These are phyloP conservation scores for Fusarium coffeatum DNA, from an alignment of 2,329 filamentous ascomycete genomes.

Conservation along the genomic window DNA sequence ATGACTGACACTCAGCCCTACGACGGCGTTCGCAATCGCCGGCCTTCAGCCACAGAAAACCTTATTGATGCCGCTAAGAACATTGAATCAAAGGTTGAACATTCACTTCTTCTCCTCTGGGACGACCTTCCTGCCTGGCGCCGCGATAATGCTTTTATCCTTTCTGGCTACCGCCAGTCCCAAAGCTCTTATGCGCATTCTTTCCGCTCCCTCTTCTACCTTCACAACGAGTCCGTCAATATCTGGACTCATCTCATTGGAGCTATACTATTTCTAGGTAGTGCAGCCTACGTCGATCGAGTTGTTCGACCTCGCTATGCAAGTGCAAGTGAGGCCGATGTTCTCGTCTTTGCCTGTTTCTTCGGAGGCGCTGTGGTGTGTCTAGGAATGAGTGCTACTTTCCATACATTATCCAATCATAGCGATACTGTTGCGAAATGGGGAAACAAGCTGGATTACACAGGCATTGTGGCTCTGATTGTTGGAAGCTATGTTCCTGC, in stretches of 20 bases:
- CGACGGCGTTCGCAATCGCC: constrained; percentile 45
- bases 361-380: constrained; percentile 79
- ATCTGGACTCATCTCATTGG: constrained; percentile 75
- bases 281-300: constrained; percentile 65
- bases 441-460: constrained; percentile 94
- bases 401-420: constrained; percentile 88
- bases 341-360: constrained; percentile 81
- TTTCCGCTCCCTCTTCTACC: constrained; percentile 61
- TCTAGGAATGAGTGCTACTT: constrained; percentile 85
- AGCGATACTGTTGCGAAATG: constrained; percentile 80
- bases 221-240: constrained; percentile 73
- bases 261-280: constrained; percentile 66
- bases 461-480: constrained; percentile 92
- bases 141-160: constrained; percentile 69
- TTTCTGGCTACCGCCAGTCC: constrained; percentile 64
- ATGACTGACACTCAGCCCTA: constrained; percentile 18
- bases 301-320: constrained; percentile 74
- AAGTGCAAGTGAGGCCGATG: constrained; percentile 69
- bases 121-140: constrained; percentile 70
- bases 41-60: constrained; percentile 46
- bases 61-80: constrained; percentile 43
- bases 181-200: constrained; percentile 61
- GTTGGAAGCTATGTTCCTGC: constrained; percentile 91
- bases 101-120: constrained; percentile 63
- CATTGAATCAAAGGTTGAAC: constrained; percentile 55